A percentile compares a stretch with the other conserved stretches of the same genome.
These are phyloP conservation scores for Lycium barbarum DNA, from an alignment of 257 asterid species.

Conservation along the genomic window DNA sequence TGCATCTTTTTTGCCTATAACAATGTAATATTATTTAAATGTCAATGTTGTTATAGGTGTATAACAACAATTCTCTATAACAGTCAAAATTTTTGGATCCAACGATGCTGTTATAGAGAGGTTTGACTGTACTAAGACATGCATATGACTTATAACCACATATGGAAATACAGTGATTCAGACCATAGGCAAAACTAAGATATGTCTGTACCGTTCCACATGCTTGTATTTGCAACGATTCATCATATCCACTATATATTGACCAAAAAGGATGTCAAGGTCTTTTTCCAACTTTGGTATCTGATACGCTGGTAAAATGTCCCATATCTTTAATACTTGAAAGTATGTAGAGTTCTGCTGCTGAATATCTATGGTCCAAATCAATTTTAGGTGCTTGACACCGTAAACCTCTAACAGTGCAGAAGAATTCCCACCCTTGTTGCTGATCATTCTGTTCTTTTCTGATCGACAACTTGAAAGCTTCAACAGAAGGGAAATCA, in stretches of 20 bases:
- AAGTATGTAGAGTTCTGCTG: conserved; percentile 32
- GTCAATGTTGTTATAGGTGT: too few species aligned
- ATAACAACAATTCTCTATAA: too few species aligned
- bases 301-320: conserved; percentile 39
- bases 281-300: conserved; percentile 29
- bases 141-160: too few species aligned
- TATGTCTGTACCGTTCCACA: conserved; percentile 37
- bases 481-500: conserved; percentile 46
- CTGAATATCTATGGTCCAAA: conserved; percentile 56
- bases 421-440: conserved; percentile 30
- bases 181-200: too few species aligned
- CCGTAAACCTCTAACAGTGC: conserved; percentile 43
- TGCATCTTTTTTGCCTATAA: too few species aligned
- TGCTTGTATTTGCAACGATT: too few species aligned
- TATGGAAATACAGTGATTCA: too few species aligned
- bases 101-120: too few species aligned
- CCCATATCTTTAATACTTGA: too few species aligned
- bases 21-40: too few species aligned
- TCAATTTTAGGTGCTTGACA: conserved; percentile 45
- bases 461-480: conserved; percentile 54
- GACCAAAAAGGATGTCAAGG: background rate
- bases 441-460: conserved; percentile 3
- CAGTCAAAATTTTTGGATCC: too few species aligned
- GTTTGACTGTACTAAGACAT: too few species aligned
- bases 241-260: conserved; percentile 18